Evolutionary conservation across 2,329 filamentous ascomycete species (phyloP), one percentile per base, ranked within the genome.

Genomic region (Ustulina deusta): DNA sequence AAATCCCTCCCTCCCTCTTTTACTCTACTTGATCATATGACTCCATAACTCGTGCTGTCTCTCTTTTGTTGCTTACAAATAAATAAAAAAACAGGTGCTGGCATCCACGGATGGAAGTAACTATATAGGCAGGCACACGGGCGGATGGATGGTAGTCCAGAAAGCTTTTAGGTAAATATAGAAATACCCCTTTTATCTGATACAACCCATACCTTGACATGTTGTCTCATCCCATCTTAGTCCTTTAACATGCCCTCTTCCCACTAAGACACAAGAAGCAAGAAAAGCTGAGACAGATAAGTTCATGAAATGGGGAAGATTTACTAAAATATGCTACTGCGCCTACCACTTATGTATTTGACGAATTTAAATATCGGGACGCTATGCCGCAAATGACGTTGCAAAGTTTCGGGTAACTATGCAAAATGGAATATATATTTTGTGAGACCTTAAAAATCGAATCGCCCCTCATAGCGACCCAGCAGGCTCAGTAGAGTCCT

Each of bases 11-110:
- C n/a, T n/a, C n/a, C n/a, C n/a, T n/a, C n/a, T n/a, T n/a, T n/a
- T n/a, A n/a, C n/a, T n/a, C 25, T 22, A 42, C 38, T 27, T 32
- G 36, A 40, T 48, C 20, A 25, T 38, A n/a, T 40, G 3, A 20
- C 42, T 2, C n/a, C 29, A 15, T 3, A 10, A 51, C 20, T 27
- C 7, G 17, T 17, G 13, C 9, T 40, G 3, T n/a, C 22, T 27
- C 13, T 6, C 4, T 11, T 29, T 10, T 29, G n/a, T 11, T 22
- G 63, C 63, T 66, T 66, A 66, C 44, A 66, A 66, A 66, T 66
- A n/a, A 20, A 4, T 2, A 20, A 2, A 7, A 20, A 32, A 20
- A 9, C 3, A 5, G 2, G 9, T 11, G 6, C 3, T 27, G 15
- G 11, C 17, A 10, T 34, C 6, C 6, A 34, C 27, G n/a, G 22